Percentiles rank a stretch among this genome's conserved stretches.
Conservation (phyloP, 2,329 filamentous ascomycete species). For the Karstenula rhodostoma region DNA sequence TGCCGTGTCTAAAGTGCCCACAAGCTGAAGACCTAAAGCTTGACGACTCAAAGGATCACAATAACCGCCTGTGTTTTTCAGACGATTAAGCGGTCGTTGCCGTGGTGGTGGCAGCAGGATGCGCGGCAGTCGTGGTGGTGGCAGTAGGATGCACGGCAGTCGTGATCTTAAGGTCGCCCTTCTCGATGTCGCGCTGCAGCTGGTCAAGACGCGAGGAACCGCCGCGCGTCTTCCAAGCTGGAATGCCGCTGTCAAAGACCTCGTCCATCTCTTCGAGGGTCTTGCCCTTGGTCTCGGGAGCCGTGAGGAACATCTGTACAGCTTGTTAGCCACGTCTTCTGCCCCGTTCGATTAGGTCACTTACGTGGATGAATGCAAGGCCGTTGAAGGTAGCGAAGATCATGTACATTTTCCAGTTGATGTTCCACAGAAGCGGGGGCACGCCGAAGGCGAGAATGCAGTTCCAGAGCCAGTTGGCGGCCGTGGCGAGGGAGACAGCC, state of each 20-base stretch:
- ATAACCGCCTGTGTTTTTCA: not conserved
- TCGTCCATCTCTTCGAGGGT: slow-evolving; percentile 53
- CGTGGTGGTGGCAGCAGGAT: not conserved
- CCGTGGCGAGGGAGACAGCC: slow-evolving; percentile 50
- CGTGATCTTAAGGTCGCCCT: slow-evolving; percentile 42
- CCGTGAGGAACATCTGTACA: slow-evolving; percentile 46
- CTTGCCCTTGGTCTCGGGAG: slow-evolving; percentile 52
- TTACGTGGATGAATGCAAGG: slow-evolving; percentile 45
- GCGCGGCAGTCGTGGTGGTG: slow-evolving; percentile 16
- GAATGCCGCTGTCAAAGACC: slow-evolving; percentile 48
- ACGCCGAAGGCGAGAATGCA: slow-evolving; percentile 52
- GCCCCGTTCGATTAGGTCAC: not conserved
- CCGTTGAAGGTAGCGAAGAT: slow-evolving; percentile 51
- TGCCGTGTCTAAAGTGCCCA: not conserved
- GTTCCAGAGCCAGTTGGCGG: slow-evolving; percentile 52
- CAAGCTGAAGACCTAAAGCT: not conserved
- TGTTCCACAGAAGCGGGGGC: slow-evolving; percentile 50
- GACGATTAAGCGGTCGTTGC: slow-evolving; percentile 11
- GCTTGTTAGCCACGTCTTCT: not conserved
- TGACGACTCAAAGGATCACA: not conserved
- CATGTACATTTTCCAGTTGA: slow-evolving; percentile 56
- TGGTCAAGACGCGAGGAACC: slow-evolving; percentile 45
- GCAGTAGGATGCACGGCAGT: not conserved
- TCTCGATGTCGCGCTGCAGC: slow-evolving; percentile 47
- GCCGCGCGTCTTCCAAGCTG: slow-evolving; percentile 44